phyloP scores from a whole-genome alignment of 495 filamentous ascomycete species.

The Penicillium cataractarum region DNA sequence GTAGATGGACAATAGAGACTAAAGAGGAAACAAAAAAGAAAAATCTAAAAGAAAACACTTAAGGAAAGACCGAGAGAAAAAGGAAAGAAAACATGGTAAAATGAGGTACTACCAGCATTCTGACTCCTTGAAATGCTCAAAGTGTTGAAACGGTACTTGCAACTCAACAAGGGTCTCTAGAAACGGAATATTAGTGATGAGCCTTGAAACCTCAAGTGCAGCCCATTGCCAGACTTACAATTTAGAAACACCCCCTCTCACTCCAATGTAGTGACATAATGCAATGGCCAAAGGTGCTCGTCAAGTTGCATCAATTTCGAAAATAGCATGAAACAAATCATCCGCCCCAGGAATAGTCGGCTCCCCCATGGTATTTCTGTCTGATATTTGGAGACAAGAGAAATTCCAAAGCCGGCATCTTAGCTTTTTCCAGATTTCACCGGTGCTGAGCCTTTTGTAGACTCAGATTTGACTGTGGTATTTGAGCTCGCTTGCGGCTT shows the following conservation, averaged over 20 bases:
- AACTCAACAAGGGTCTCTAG: neutral
- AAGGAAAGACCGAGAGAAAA: no score
- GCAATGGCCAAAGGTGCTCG: no score
- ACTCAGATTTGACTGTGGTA: neutral
- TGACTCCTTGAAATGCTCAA: neutral
- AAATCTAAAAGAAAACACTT: no score
- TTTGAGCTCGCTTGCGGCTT: neutral
- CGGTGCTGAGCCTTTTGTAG: neutral
- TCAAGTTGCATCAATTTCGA: neutral
- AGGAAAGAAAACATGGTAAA: neutral
- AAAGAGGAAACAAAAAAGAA: no score
- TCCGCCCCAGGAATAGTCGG: neutral
- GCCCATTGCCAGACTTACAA: neutral
- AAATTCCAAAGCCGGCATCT: neutral
- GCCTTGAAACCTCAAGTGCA: neutral
- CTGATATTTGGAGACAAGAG: neutral
- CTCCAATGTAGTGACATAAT: no score
- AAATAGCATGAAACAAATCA: neutral
- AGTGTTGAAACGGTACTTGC: neutral
- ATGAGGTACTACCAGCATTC: neutral
- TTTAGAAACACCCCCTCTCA: neutral
- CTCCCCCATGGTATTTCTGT: neutral
- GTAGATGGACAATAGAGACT: no score
- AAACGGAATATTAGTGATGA: neutral
- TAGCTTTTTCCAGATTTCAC: neutral